Conservation (phyloP, 1,139 yeast species). For the Geotrichum aggregatum region DNA sequence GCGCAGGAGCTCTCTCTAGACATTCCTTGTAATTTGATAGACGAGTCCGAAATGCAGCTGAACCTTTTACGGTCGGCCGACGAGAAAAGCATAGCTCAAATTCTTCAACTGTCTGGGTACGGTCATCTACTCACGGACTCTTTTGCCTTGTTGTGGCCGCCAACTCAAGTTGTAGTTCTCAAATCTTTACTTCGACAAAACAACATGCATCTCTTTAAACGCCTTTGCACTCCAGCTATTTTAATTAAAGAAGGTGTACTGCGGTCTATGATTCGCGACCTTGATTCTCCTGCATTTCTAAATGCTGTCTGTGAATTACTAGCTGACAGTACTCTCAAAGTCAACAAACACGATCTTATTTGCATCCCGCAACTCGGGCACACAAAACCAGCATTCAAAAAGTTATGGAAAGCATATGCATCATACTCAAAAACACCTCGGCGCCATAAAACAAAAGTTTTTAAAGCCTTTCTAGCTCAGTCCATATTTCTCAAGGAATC, state of each 20-base stretch:
- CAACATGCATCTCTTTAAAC: neutral
- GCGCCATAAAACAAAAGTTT: conserved; percentile 10
- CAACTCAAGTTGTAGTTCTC: conserved; percentile 9
- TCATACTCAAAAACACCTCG: conserved; percentile 3
- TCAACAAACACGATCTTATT: conserved; percentile 9
- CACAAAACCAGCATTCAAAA: conserved; percentile 5
- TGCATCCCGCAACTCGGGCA: conserved; percentile 14
- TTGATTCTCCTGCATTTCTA: neutral
- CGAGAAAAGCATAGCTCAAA: neutral
- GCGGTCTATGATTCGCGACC: conserved; percentile 6
- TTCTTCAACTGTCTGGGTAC: neutral
- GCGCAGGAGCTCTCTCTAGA: neutral
- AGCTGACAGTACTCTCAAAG: neutral
- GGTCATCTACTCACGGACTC: neutral
- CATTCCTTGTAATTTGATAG: neutral
- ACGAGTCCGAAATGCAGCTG: conserved; percentile 13
- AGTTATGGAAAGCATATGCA: conserved; percentile 9
- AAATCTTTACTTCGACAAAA: conserved; percentile 7
- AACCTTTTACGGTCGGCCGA: neutral
- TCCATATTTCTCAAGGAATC: conserved; percentile 22
- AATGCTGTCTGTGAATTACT: neutral
- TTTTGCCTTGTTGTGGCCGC: neutral
- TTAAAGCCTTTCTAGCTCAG: conserved; percentile 20
- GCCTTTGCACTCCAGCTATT: neutral
- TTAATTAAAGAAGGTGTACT: conserved; percentile 9